These are phyloP conservation scores for Alisma plantagoaquatica DNA, from an alignment of 106 monocot genomes.

Conservation along the genomic window DNA sequence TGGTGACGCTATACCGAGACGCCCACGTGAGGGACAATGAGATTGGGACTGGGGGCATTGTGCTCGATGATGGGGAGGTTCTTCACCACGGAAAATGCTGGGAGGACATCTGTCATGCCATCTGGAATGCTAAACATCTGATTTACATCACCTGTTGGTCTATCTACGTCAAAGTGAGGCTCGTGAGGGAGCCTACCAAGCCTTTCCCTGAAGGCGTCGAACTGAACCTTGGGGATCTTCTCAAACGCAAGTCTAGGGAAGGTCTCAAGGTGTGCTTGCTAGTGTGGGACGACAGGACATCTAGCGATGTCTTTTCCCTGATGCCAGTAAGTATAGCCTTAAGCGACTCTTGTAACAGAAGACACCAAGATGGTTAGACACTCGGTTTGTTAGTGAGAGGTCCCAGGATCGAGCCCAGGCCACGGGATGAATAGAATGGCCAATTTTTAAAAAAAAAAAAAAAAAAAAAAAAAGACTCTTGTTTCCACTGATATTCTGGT, in stretches of 20 bases:
- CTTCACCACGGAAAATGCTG: constrained; percentile 46
- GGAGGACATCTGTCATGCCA: constrained; percentile 74
- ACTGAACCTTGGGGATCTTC: constrained; percentile 44
- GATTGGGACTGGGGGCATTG: too few relatives aligned
- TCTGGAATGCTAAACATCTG: constrained; percentile 43
- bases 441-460: too few relatives aligned
- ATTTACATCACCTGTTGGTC: constrained; percentile 73
- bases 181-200: constrained; percentile 41
- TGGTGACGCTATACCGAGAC: constrained; percentile 41
- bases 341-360: too few relatives aligned
- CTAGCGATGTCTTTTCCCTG: constrained; percentile 32
- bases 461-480: too few relatives aligned
- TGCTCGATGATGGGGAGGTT: too few relatives aligned
- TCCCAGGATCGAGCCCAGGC: too few relatives aligned
- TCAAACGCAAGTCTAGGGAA: constrained; percentile 65
- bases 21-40: too few relatives aligned
- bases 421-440: too few relatives aligned
- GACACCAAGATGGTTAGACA: too few relatives aligned
- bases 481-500: too few relatives aligned
- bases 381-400: too few relatives aligned
- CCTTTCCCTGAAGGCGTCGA: constrained; percentile 9
- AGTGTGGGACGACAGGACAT: constrained; percentile 81
- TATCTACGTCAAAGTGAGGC: constrained; percentile 36
- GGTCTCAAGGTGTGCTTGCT: constrained; percentile 54
- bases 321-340: constrained; percentile 22